Evolutionary conservation across 805 yeast genomes (phyloP).

Genomic region (Wickerhamomyces ciferrii): DNA sequence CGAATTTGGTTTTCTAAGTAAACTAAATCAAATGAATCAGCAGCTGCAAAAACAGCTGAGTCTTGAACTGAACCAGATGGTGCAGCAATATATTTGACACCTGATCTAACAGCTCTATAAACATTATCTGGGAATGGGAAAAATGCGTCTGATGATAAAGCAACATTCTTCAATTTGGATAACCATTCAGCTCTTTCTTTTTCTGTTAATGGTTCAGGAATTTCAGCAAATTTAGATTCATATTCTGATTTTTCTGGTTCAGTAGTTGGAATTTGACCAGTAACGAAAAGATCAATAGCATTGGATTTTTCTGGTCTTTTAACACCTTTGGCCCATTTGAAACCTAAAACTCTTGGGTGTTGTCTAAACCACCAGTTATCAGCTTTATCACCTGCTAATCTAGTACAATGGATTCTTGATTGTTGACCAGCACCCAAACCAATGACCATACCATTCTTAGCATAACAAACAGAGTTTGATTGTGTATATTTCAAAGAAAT

Average conservation of each 20-base stretch:
- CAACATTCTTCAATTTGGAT: conserved; percentile 72
- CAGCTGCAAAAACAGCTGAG: conserved; percentile 92
- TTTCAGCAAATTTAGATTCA: conserved; percentile 77
- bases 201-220: conserved; percentile 79
- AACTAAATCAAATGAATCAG: conserved; percentile 84
- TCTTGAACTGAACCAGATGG: conserved; percentile 98
- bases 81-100: conserved; percentile 94
- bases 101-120: conserved; percentile 94
- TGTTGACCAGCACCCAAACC: conserved; percentile 99
- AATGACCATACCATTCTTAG: conserved; percentile 98
- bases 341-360: conserved; percentile 87
- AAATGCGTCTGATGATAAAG: conserved; percentile 96
- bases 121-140: conserved; percentile 99
- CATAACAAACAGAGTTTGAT: conserved; percentile 97
- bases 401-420: conserved; percentile 97
- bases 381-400: conserved; percentile 99
- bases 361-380: conserved; percentile 99
- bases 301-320: conserved; percentile 98
- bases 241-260: conserved; percentile 94
- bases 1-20: conserved; percentile 97
- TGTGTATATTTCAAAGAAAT: conserved; percentile 97
- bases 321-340: conserved; percentile 97
- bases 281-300: conserved; percentile 92
- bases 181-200: conserved; percentile 90
- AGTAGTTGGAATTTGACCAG: conserved; percentile 82